phyloP scores from a whole-genome alignment of 2,329 filamentous ascomycete genomes.

The Sarocladiaceae sp. region DNA sequence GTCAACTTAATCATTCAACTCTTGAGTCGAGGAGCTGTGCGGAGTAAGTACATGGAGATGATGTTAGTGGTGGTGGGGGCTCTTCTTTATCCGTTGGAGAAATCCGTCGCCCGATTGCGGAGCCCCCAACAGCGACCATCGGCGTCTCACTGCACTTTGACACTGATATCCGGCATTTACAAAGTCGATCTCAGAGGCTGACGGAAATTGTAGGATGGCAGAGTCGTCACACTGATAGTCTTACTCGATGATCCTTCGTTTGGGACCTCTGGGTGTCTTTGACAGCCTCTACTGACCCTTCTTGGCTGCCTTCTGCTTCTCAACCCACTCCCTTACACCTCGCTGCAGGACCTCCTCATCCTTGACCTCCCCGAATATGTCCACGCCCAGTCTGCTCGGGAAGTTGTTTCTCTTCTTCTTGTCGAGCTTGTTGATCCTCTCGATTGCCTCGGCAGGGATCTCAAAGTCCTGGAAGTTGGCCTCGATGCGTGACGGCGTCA shows the following conservation, averaged over 20 bases:
- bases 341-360: conserved; percentile 29
- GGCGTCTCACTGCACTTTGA: no score
- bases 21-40: not conserved
- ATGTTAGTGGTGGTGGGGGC: not conserved
- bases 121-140: not conserved
- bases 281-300: conserved; percentile 1
- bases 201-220: not conserved
- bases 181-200: no score
- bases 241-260: no score
- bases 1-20: no score
- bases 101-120: conserved; percentile 1
- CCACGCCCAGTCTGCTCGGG: conserved; percentile 31
- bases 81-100: not conserved
- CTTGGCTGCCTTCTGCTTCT: conserved; percentile 19
- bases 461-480: conserved; percentile 50
- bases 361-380: conserved; percentile 35
- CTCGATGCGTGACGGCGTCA: conserved; percentile 57
- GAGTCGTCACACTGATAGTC: not conserved
- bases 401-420: conserved; percentile 36
- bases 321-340: conserved; percentile 27
- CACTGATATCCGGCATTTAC: no score
- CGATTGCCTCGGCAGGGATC: conserved; percentile 28
- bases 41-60: not conserved
- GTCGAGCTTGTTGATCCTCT: conserved; percentile 31
- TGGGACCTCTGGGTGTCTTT: no score